phyloP scores from a whole-genome alignment of 768 basidiomycete genomes.

The Dictyophora rubrovolvata region DNA sequence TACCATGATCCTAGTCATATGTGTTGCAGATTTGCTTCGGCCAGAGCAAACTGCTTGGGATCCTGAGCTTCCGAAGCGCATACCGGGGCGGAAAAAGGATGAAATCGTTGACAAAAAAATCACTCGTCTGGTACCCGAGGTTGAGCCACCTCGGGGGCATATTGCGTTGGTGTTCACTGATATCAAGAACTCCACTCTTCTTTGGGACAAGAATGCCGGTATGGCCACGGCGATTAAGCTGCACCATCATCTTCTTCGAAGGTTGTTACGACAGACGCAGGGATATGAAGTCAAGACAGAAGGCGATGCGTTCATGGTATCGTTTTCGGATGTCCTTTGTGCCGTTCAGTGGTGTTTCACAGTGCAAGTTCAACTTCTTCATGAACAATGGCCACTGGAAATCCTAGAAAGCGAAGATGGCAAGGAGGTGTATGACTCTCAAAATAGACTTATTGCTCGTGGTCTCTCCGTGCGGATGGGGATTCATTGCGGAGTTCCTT shows the following conservation, averaged over 20 bases:
- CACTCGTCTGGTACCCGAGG: constrained; percentile 61
- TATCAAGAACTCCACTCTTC: constrained; percentile 90
- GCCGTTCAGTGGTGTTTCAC: constrained; percentile 87
- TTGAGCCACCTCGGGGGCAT: constrained; percentile 76
- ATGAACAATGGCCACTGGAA: constrained; percentile 85
- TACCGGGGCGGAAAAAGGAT: constrained; percentile 26
- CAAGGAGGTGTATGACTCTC: constrained; percentile 56
- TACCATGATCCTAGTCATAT: constrained; percentile 97
- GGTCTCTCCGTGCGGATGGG: constrained; percentile 97
- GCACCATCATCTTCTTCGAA: constrained; percentile 80
- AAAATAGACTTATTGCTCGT: constrained; percentile 63
- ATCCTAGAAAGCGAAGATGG: constrained; percentile 91
- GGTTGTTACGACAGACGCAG: constrained; percentile 79
- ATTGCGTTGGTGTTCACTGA: constrained; percentile 95
- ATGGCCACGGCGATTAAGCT: constrained; percentile 90
- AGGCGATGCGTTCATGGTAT: constrained; percentile 98
- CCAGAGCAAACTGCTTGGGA: constrained; percentile 25
- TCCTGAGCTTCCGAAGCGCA: constrained; percentile 27
- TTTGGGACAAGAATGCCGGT: constrained; percentile 93
- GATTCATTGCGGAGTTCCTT: constrained; percentile 83
- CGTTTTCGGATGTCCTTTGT: constrained; percentile 80
- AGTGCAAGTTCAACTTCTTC: constrained; percentile 73
- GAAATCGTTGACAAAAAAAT: constrained; percentile 49
- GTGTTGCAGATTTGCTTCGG: constrained; percentile 66
- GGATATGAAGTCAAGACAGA: constrained; percentile 99